These are phyloP conservation scores for Dentiscutata heterogama DNA, from an alignment of 371 early-diverging fungal species.

Conservation along the genomic window DNA sequence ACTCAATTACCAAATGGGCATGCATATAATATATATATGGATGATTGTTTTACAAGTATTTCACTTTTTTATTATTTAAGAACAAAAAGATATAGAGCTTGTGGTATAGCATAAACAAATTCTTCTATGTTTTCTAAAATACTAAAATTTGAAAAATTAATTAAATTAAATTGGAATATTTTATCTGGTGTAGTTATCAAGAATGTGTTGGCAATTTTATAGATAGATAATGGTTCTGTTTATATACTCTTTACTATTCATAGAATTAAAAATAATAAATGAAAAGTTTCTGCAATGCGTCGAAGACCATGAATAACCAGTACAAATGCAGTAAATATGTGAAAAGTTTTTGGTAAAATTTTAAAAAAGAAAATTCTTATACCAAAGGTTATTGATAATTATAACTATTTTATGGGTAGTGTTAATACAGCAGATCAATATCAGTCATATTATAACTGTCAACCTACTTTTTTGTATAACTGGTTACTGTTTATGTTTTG, in stretches of 20 bases:
- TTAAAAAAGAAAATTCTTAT: background rate
- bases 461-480: slow-evolving; percentile 30
- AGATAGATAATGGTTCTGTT: slow-evolving; percentile 48
- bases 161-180: too few relatives aligned
- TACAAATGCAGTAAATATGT: slow-evolving; percentile 23
- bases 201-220: slow-evolving; percentile 46
- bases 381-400: slow-evolving; percentile 40
- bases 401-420: slow-evolving; percentile 48
- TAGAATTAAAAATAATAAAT: background rate
- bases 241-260: slow-evolving; percentile 45
- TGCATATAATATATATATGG: too few relatives aligned
- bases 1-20: too few relatives aligned
- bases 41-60: too few relatives aligned
- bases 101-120: too few relatives aligned
- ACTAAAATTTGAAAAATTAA: background rate
- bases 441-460: slow-evolving; percentile 45
- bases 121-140: too few relatives aligned
- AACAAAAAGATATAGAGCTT: too few relatives aligned
- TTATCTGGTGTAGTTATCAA: background rate
- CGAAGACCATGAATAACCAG: slow-evolving; percentile 27
- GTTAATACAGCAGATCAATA: slow-evolving; percentile 51
- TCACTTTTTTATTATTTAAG: too few relatives aligned
- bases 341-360: background rate
- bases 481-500: slow-evolving; percentile 48
- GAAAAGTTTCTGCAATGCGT: background rate